phyloP scores from a whole-genome alignment of 495 filamentous ascomycete species.

The Astrocystis sublimbata region DNA sequence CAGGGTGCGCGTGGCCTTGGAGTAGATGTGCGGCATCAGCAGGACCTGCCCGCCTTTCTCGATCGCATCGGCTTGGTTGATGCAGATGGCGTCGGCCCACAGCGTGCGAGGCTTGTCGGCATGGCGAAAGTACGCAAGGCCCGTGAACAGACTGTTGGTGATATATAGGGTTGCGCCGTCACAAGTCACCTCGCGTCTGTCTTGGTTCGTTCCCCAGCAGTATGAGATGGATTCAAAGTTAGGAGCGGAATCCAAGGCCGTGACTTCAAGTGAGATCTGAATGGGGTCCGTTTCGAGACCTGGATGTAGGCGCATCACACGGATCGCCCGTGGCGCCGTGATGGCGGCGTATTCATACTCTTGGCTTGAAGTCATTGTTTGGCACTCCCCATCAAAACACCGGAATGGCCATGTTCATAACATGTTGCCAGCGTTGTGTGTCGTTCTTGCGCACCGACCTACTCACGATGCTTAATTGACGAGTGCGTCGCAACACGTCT shows the following conservation, averaged over 20 bases:
- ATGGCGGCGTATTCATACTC: conserved; percentile 5
- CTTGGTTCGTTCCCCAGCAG: conserved; percentile 34
- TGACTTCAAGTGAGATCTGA: conserved; percentile 13
- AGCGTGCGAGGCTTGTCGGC: conserved; percentile 24
- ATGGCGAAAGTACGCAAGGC: conserved; percentile 31
- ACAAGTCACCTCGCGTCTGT: conserved; percentile 22
- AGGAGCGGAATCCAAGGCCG: conserved; percentile 11
- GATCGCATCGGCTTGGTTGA: conserved; percentile 36
- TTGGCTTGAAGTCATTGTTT: background rate
- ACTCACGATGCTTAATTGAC: background rate
- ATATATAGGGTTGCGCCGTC: conserved; percentile 26
- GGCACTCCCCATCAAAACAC: background rate
- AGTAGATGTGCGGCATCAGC: conserved; percentile 41
- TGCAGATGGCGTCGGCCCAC: conserved; percentile 45
- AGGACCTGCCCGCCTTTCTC: conserved; percentile 39
- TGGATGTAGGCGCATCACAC: conserved; percentile 23
- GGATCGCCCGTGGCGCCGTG: conserved; percentile 1
- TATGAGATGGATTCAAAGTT: conserved; percentile 43
- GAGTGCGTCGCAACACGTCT: background rate
- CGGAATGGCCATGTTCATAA: background rate
- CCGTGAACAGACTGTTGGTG: conserved; percentile 30
- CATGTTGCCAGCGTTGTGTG: background rate
- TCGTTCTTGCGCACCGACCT: background rate
- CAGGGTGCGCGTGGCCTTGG: conserved; percentile 27
- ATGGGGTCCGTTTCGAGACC: conserved; percentile 19